These are phyloP conservation scores for Neoconidiobolus thromboides DNA, from an alignment of 371 early-diverging fungal genomes.

Conservation along the genomic window DNA sequence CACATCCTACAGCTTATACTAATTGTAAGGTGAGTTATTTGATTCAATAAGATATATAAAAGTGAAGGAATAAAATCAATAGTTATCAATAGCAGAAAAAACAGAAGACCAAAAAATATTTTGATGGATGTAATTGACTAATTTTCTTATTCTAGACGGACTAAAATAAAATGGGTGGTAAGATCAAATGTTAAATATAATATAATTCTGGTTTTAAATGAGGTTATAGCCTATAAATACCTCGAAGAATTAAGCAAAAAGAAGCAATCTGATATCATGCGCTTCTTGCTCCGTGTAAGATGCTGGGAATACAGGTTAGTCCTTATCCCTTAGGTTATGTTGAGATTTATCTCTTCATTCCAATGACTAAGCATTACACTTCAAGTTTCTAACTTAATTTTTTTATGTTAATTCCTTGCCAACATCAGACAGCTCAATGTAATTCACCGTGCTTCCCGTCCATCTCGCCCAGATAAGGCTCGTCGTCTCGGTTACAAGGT, in stretches of 20 bases:
- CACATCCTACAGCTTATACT: no score
- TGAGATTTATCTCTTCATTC: slow-evolving; percentile 1
- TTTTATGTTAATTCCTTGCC: background rate
- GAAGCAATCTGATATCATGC: slow-evolving; percentile 98
- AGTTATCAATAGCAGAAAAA: no score
- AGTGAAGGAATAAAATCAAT: no score
- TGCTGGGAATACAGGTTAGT: slow-evolving; percentile 93
- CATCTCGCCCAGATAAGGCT: slow-evolving; percentile 98
- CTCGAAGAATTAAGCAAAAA: slow-evolving; percentile 94
- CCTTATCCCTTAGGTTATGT: slow-evolving; percentile 8
- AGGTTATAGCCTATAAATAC: slow-evolving; percentile 65
- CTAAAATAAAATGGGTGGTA: background rate
- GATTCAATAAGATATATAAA: no score
- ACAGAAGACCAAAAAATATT: no score
- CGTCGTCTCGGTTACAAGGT: slow-evolving; percentile 95
- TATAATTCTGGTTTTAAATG: background rate
- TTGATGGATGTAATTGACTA: no score
- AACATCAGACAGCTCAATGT: slow-evolving; percentile 70
- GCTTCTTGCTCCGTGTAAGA: slow-evolving; percentile 94
- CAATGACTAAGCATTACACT: background rate
- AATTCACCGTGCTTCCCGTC: slow-evolving; percentile 94
- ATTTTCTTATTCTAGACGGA: no score
- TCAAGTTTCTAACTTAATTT: background rate
- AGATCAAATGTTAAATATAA: background rate
- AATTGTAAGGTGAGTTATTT: no score